Base-by-base conservation (phyloP, 2,329 filamentous ascomycete species). In the Hypoxylon sp. region DNA sequence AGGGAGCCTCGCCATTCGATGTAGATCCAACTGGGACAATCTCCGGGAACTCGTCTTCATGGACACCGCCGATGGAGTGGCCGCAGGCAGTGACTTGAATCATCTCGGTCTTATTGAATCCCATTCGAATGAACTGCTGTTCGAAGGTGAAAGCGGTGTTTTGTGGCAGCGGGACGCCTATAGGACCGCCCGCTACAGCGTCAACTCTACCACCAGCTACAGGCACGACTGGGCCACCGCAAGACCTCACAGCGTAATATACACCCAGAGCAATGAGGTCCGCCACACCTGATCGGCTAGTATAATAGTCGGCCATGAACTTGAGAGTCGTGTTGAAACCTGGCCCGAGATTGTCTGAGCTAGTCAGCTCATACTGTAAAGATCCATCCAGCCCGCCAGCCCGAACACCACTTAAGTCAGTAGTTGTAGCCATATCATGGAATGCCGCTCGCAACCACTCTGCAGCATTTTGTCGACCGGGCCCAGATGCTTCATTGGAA, bases 401-500 rank as follows among this genome's bases (percentile, higher is more conserved):
- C 40, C 76, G 73, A 48, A 72, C 65, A 17, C 81, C 80, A 31
- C 79, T 81, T 68, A 79, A 83, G 11, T 79, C 76, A 72, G 86
- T 88, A 31, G 82, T 84, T 2, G 87, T 88, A 3, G 86, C 81
- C 84, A 89, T 88, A 75, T 90, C 88, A 77, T 90, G 88, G 68
- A 90, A 90, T 25, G 84, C 88, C 2, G 86, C 84, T 33, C 88
- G 83, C 46, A 90, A 77, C 88, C 88, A 90, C 77, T 90, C 88
- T 6, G 88, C 88, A 5, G 88, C 86, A 49, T 86, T 88, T 40
- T 86, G 82, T 53, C 88, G 85, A 50, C 88, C 88, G 1, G 84
- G 81, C 0, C 85, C 86, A 0, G 84, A 83, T 20, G 84, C 82
- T 64, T 86, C 83, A 68, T 82, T 86, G 48, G 81, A 81, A 78